These are phyloP conservation scores for Rhodotorula sp. DNA, from an alignment of 1,284 basidiomycete species.

Conservation along the genomic window DNA sequence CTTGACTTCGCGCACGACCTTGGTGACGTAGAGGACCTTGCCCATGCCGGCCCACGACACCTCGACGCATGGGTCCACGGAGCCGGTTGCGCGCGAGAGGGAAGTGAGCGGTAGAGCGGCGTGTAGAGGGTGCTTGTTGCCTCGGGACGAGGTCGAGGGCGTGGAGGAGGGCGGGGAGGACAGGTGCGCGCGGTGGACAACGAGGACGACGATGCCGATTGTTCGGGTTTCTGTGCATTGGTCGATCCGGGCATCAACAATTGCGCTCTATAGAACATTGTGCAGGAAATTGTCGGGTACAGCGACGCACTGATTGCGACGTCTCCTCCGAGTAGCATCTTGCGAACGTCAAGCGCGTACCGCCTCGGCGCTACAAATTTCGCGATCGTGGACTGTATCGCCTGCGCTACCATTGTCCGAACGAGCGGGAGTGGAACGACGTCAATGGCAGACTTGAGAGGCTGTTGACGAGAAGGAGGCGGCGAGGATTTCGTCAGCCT, in stretches of 20 bases:
- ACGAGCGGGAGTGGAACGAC: constrained; percentile 16
- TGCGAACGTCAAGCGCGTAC: constrained; percentile 16
- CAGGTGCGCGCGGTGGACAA: constrained; percentile 13
- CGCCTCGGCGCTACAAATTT: constrained; percentile 12
- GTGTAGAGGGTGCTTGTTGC: neutral
- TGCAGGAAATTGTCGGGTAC: neutral
- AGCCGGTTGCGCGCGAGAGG: neutral
- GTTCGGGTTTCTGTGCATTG: constrained; percentile 15
- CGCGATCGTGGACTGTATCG: neutral
- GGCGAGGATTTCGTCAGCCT: neutral
- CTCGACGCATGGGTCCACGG: constrained; percentile 13
- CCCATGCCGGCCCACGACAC: constrained; percentile 15
- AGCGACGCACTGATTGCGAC: constrained; percentile 16
- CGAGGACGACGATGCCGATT: constrained; percentile 24
- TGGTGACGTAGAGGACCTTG: constrained; percentile 10
- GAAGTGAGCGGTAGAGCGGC: constrained; percentile 2
- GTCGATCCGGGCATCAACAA: neutral
- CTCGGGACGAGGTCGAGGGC: neutral
- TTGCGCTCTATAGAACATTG: no score
- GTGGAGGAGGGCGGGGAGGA: neutral
- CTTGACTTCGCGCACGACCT: neutral
- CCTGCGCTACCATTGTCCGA: neutral
- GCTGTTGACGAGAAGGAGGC: neutral
- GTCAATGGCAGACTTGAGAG: neutral
- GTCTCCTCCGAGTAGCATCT: constrained; percentile 16